phyloP scores from a whole-genome alignment of 2,329 filamentous ascomycete genomes.

The Daldinia eschscholtzii region DNA sequence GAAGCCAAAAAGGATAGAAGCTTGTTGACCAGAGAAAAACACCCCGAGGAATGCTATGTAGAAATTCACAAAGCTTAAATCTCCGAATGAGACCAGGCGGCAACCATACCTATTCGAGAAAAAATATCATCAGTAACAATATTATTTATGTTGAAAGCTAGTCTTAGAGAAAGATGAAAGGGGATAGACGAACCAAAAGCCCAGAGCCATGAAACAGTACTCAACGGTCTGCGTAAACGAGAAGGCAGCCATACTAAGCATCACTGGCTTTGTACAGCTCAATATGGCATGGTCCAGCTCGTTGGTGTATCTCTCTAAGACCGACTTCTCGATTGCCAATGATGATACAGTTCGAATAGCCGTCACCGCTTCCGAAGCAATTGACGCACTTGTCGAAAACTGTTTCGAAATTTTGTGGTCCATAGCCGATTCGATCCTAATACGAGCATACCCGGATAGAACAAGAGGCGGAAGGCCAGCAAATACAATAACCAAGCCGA shows the following conservation, averaged over 20 bases:
- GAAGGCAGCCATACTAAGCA: constrained; percentile 60
- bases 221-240: not conserved
- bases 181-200: not conserved
- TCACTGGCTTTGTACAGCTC: constrained; percentile 67
- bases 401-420: constrained; percentile 50
- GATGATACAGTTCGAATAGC: constrained; percentile 61
- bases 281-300: constrained; percentile 48
- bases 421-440: constrained; percentile 55
- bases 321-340: constrained; percentile 54
- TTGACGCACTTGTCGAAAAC: constrained; percentile 25
- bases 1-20: not conserved
- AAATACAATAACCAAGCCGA: not conserved
- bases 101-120: not conserved
- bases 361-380: constrained; percentile 45
- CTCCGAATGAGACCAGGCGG: not conserved
- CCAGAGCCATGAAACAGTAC: not conserved
- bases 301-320: constrained; percentile 52
- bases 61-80: not conserved
- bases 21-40: not conserved
- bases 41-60: not conserved
- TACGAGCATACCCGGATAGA: not conserved
- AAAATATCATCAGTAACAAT: not conserved
- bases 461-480: not conserved
- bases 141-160: too few species aligned
- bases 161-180: too few species aligned